phyloP scores from a whole-genome alignment of 2,329 filamentous ascomycete species.

The Dendrostoma leiphaemia region DNA sequence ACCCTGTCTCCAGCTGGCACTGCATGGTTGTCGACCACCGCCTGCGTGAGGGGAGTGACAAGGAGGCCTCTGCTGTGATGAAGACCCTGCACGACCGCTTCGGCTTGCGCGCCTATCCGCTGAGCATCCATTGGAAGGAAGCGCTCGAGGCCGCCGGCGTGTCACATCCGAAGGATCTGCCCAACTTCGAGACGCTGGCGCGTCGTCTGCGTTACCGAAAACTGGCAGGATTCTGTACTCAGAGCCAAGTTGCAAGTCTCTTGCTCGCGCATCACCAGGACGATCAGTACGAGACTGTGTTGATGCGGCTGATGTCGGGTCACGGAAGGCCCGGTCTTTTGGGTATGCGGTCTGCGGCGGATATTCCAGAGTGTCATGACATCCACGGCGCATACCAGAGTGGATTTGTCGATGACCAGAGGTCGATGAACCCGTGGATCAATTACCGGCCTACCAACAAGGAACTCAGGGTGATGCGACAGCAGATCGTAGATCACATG shows the following conservation, averaged over 20 bases:
- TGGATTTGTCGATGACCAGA: conserved; percentile 52
- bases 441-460: conserved; percentile 29
- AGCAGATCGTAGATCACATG: conserved; percentile 25
- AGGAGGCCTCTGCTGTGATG: conserved; percentile 51
- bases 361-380: conserved; percentile 82
- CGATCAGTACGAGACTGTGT: conserved; percentile 85
- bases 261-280: conserved; percentile 85
- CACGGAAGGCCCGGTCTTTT: conserved; percentile 68
- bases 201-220: conserved; percentile 70
- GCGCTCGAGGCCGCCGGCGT: conserved; percentile 22
- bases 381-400: conserved; percentile 70
- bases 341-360: conserved; percentile 63
- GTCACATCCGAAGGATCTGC: conserved; percentile 37
- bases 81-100: conserved; percentile 31
- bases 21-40: conserved; percentile 58
- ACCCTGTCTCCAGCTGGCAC: conserved; percentile 38
- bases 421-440: conserved; percentile 32
- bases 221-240: conserved; percentile 61
- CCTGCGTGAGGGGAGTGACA: conserved; percentile 48
- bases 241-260: conserved; percentile 53
- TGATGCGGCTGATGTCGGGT: conserved; percentile 72
- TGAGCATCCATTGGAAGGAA: conserved; percentile 49
- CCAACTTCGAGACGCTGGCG: conserved; percentile 76
- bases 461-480: conserved; percentile 25
- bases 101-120: conserved; percentile 28